phyloP scores from a whole-genome alignment of 2,329 filamentous ascomycete genomes.

The Beauveria sp. region DNA sequence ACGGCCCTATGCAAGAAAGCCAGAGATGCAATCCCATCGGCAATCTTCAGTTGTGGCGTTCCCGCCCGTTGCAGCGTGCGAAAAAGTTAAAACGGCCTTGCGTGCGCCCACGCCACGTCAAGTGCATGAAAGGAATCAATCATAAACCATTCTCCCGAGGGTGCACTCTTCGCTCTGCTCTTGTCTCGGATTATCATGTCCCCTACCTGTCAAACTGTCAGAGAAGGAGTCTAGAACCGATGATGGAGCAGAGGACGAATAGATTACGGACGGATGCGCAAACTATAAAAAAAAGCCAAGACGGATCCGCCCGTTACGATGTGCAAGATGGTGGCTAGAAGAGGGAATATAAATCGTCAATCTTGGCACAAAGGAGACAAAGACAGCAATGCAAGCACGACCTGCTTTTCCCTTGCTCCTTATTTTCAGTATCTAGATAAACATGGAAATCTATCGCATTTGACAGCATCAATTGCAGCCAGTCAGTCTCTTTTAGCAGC shows the following conservation, averaged over 20 bases:
- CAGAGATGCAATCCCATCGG: constrained; percentile 3
- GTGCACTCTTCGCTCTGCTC: background rate
- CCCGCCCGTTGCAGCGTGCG: background rate
- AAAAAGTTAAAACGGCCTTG: background rate
- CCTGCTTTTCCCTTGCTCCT: no score
- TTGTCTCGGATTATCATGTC: background rate
- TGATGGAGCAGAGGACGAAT: background rate
- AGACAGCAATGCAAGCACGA: background rate
- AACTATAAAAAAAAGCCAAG: constrained; percentile 11
- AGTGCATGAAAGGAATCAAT: background rate
- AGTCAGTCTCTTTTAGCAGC: background rate
- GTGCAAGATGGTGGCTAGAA: constrained; percentile 5
- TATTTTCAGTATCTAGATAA: background rate
- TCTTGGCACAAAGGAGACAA: background rate
- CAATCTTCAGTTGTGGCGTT: constrained; percentile 8
- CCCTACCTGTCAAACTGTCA: background rate
- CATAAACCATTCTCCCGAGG: background rate
- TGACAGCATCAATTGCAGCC: background rate
- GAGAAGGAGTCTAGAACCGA: background rate
- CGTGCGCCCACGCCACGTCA: background rate
- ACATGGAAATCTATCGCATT: background rate
- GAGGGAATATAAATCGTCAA: background rate
- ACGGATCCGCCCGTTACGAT: constrained; percentile 8
- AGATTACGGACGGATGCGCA: background rate
- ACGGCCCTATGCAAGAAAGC: background rate